Evolutionary conservation across 192 early-diverging fungal species (phyloP), one percentile per base, ranked within the genome.

Genomic region (Obelidium mucronatum): DNA sequence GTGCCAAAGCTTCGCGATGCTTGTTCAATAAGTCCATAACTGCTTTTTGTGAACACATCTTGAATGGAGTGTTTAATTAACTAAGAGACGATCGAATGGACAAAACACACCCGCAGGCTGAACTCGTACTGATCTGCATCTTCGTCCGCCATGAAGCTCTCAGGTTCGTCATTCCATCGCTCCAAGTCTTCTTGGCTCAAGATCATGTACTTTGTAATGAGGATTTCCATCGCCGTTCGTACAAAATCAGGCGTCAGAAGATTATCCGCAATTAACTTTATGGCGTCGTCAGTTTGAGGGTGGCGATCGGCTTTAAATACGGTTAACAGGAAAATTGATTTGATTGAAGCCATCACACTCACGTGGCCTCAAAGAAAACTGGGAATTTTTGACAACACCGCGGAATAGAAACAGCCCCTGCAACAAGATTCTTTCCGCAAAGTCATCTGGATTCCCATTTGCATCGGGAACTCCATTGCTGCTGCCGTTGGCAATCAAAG

Each of bases 91-190:
- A 53, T 60, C 28, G 28, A 36, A 44, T 28, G 37, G 36, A 65
- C 35, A 33, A 13, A 67, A 84, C 83, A 31, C 79, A 90, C 90
- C 65, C 93, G 74, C 36, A 93, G 78, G 66, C 91, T 90, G 80
- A 91, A 95, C 76, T 90, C 91, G 92, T 94, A 96, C 65, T 93
- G 91, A 79, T 96, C 94, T 33, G 91, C 85, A 55, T 94, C 94
- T 33, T 94, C 90, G 28, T 92, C 91, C 34, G 86, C 83, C 19
- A 93, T 78, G 90, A 92, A 98, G 1, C 83, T 88, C 81, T 98
- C 96, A 3, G 96, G 93, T 73, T 91, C 91, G 4, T 92, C 90
- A 52, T 92, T 89, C 96, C 96, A 98, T 66, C 79, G 78, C 35
- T 85, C 85, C 64, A 95, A 78, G 80, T 96, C 95, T 15, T 85